Percentiles rank a stretch among this genome's conserved stretches.
Evolutionary conservation across 2,329 filamentous ascomycete species (phyloP).

Genomic region (Hypoxylon sp.): DNA sequence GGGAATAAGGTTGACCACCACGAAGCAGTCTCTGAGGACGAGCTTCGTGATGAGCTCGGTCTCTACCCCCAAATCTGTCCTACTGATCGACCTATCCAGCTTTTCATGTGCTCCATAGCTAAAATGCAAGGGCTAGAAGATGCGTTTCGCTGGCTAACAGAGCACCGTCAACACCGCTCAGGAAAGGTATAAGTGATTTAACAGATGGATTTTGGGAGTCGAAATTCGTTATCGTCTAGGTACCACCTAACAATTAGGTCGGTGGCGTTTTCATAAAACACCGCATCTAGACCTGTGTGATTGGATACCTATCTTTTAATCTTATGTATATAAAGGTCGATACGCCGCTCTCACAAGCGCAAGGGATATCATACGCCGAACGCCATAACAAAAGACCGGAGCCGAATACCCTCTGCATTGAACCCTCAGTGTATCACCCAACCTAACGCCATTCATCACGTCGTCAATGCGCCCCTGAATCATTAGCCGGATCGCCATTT

Average conservation of each 20-base stretch:
- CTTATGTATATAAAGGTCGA: not conserved
- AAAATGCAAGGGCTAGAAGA: slow-evolving; percentile 3
- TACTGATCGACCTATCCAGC: not conserved
- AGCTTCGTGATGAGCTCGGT: slow-evolving; percentile 77
- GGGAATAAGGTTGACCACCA: slow-evolving; percentile 86
- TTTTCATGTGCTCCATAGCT: slow-evolving; percentile 20
- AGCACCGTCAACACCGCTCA: not conserved
- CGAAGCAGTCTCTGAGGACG: slow-evolving; percentile 79
- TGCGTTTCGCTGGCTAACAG: slow-evolving; percentile 14
- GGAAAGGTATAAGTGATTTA: not conserved
- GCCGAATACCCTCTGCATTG: not conserved
- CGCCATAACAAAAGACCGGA: slow-evolving; percentile 16
- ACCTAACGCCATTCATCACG: slow-evolving; percentile 11
- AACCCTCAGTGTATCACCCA: not conserved
- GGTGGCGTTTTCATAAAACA: not conserved
- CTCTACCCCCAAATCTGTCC: slow-evolving; percentile 54
- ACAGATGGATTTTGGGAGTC: not conserved
- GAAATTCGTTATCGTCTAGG: not conserved
- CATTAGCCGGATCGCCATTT: slow-evolving; percentile 20
- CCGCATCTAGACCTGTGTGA: not conserved
- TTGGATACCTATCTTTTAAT: slow-evolving; percentile 3
- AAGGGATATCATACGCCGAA: slow-evolving; percentile 35
- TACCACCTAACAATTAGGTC: not conserved
- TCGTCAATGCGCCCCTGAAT: slow-evolving; percentile 19
- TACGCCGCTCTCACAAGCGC: not conserved